These are phyloP conservation scores for Alternaria arbusti DNA, from an alignment of 2,329 filamentous ascomycete species.

Conservation along the genomic window DNA sequence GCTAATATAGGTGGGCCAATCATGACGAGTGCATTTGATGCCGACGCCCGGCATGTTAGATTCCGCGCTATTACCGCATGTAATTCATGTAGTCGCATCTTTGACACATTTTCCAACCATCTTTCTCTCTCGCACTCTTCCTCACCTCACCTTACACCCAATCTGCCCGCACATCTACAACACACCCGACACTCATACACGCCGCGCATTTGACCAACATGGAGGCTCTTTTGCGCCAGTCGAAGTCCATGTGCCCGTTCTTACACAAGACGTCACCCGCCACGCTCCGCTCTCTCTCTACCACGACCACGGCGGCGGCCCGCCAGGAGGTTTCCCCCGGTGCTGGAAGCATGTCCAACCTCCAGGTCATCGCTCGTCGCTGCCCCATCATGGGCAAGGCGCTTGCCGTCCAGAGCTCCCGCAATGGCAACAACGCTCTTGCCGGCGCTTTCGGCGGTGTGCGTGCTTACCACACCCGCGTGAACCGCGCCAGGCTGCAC, in stretches of 20 bases:
- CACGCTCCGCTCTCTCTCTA: constrained; percentile 87
- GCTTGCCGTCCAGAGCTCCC: constrained; percentile 77
- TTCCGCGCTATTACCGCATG: constrained; percentile 27
- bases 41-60: constrained; percentile 27
- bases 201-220: constrained; percentile 58
- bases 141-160: not conserved
- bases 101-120: constrained; percentile 16
- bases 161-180: not conserved
- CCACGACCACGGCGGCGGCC: constrained; percentile 69
- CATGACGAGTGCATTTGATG: constrained; percentile 29
- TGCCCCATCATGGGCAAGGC: constrained; percentile 99
- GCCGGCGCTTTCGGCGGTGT: constrained; percentile 58
- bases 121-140: constrained; percentile 2
- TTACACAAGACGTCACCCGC: constrained; percentile 92
- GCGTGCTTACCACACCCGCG: constrained; percentile 56
- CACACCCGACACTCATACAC: not conserved
- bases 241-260: constrained; percentile 96
- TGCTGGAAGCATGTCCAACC: constrained; percentile 93
- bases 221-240: constrained; percentile 95
- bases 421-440: constrained; percentile 54
- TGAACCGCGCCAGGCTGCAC: constrained; percentile 77
- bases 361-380: constrained; percentile 90
- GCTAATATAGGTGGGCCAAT: constrained; percentile 29
- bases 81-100: constrained; percentile 11
- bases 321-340: constrained; percentile 73